phyloP scores from a whole-genome alignment of 1,284 basidiomycete genomes.

The Malassezia dermatis region DNA sequence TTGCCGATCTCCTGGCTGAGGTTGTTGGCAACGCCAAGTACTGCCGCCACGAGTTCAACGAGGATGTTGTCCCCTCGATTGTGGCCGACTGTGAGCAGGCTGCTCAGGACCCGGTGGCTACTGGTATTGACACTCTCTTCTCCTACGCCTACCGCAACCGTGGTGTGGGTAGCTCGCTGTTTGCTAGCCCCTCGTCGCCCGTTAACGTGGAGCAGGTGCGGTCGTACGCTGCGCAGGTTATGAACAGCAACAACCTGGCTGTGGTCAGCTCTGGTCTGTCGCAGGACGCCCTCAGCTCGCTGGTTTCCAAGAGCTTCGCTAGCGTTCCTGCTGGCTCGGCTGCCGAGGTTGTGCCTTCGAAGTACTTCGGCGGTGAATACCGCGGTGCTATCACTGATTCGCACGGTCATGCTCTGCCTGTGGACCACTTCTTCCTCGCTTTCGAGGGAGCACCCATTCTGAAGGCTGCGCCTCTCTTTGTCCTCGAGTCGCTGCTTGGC shows the following conservation, averaged over 20 bases:
- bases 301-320: conserved; percentile 33
- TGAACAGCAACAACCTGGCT: conserved; percentile 30
- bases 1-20: conserved; percentile 43
- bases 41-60: conserved; percentile 40
- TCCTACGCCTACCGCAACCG: conserved; percentile 45
- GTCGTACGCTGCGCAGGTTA: conserved; percentile 32
- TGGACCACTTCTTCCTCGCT: conserved; percentile 42
- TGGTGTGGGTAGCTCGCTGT: conserved; percentile 40
- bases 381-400: conserved; percentile 34
- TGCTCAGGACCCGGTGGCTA: conserved; percentile 26
- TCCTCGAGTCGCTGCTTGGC: conserved; percentile 41
- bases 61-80: conserved; percentile 41
- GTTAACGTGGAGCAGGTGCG: conserved; percentile 32
- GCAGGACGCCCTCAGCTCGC: conserved; percentile 24
- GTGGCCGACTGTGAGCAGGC: conserved; percentile 34
- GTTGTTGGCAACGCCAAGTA: conserved; percentile 36
- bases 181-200: conserved; percentile 37
- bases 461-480: conserved; percentile 33
- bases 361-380: conserved; percentile 46
- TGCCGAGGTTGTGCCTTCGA: conserved; percentile 22
- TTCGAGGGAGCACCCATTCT: conserved; percentile 36
- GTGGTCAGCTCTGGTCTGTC: conserved; percentile 42
- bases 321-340: conserved; percentile 22
- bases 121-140: conserved; percentile 37
- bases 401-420: conserved; percentile 30